A percentile compares a stretch with the other conserved stretches of the same genome.
These are phyloP conservation scores for Martiniozyma asiatica DNA, from an alignment of 1,139 yeast species.

Conservation along the genomic window DNA sequence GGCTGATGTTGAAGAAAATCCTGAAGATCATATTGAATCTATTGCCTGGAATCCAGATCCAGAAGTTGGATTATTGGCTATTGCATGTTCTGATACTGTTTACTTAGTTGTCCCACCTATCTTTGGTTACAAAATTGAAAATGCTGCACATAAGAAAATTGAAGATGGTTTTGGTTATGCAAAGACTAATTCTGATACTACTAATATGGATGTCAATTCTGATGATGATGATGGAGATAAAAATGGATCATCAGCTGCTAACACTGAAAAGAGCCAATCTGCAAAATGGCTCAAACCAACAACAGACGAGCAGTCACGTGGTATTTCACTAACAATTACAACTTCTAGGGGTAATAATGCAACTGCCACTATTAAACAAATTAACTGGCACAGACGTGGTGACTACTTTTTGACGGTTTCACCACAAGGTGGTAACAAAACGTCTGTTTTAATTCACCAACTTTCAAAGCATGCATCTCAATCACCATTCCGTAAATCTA, in stretches of 20 bases:
- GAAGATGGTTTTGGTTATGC: constrained; percentile 93
- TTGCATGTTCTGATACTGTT: constrained; percentile 71
- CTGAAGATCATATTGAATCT: constrained; percentile 68
- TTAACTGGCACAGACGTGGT: constrained; percentile 96
- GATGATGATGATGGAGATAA: constrained; percentile 26
- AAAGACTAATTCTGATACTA: constrained; percentile 49
- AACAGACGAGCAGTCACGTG: constrained; percentile 45
- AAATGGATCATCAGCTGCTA: constrained; percentile 25
- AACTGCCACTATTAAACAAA: constrained; percentile 61
- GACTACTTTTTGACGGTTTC: constrained; percentile 92
- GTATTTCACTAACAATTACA: constrained; percentile 63
- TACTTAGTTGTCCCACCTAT: constrained; percentile 80
- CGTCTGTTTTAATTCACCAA: constrained; percentile 89
- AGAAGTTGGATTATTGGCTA: constrained; percentile 65
- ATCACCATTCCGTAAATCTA: constrained; percentile 87
- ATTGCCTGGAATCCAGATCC: constrained; percentile 87
- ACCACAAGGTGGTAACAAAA: constrained; percentile 69
- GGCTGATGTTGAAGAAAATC: constrained; percentile 33
- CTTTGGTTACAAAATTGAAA: constrained; percentile 80
- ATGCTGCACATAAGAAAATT: constrained; percentile 62
- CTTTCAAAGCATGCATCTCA: constrained; percentile 92
- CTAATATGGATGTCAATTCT: constrained; percentile 34
- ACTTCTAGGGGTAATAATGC: constrained; percentile 46
- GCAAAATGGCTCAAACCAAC: constrained; percentile 84
- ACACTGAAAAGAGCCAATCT: constrained; percentile 42